phyloP scores from a whole-genome alignment of 2,329 filamentous ascomycete species.

The Plectosphaerella sp. region DNA sequence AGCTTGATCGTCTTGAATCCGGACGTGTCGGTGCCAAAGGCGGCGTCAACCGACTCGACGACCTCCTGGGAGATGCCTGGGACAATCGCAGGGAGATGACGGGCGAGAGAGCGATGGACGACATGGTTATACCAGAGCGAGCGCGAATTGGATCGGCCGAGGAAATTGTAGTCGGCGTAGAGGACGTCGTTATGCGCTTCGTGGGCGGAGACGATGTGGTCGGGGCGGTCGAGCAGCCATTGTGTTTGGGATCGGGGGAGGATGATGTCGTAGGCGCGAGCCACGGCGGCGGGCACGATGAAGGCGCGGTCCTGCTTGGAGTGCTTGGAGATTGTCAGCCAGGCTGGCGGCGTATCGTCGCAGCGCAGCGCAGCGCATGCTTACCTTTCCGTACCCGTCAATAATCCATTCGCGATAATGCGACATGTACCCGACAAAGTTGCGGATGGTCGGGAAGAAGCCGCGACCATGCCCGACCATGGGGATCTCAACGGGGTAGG shows the following conservation, averaged over 20 bases:
- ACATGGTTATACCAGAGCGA: constrained; percentile 34
- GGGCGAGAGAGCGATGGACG: constrained; percentile 38
- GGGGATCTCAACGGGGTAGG: constrained; percentile 33
- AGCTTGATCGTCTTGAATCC: constrained; percentile 35
- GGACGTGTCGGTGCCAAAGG: constrained; percentile 26
- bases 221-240: constrained; percentile 45
- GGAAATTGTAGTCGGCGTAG: constrained; percentile 36
- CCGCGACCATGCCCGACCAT: constrained; percentile 33
- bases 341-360: background rate
- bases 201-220: constrained; percentile 33
- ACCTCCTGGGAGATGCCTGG: constrained; percentile 37
- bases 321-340: constrained; percentile 23
- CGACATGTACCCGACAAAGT: constrained; percentile 32
- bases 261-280: constrained; percentile 36
- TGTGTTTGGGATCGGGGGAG: constrained; percentile 35
- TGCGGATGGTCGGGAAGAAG: constrained; percentile 29
- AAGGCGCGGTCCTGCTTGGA: constrained; percentile 35
- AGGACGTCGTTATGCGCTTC: constrained; percentile 34
- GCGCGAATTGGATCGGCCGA: constrained; percentile 26
- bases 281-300: constrained; percentile 34
- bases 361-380: background rate
- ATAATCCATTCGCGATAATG: constrained; percentile 33
- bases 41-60: constrained; percentile 25
- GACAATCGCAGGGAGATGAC: constrained; percentile 31
- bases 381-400: constrained; percentile 37